phyloP scores from a whole-genome alignment of 2,329 filamentous ascomycete genomes.

The Akanthomyces lecanii region DNA sequence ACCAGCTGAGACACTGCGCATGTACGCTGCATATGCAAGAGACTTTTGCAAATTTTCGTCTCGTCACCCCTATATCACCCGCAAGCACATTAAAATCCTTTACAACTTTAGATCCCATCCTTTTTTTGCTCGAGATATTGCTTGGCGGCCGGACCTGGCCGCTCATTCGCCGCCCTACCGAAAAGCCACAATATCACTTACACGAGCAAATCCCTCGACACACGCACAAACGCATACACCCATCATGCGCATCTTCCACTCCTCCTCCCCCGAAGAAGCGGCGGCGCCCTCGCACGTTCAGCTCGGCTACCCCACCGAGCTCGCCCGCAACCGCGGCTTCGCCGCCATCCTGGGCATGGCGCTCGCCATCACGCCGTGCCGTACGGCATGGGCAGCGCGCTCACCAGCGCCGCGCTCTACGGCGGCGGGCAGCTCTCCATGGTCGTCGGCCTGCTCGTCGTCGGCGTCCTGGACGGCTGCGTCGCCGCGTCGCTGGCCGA shows the following conservation, averaged over 20 bases:
- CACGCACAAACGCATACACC: too few relatives aligned
- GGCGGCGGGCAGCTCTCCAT: conserved; percentile 7
- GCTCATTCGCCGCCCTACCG: too few relatives aligned
- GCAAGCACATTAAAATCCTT: too few relatives aligned
- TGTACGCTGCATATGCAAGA: neutral
- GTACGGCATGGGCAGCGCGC: conserved; percentile 10
- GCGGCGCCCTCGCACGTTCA: neutral
- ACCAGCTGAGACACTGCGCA: neutral
- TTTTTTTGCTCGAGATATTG: neutral
- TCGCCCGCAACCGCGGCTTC: neutral
- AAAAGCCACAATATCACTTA: neutral
- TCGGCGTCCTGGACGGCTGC: conserved; percentile 14
- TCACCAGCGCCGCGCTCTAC: conserved; percentile 6
- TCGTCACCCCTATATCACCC: neutral
- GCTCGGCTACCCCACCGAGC: neutral
- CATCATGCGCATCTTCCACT: neutral
- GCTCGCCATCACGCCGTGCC: conserved; percentile 10
- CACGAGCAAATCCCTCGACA: neutral
- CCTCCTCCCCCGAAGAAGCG: neutral
- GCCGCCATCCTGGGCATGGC: neutral
- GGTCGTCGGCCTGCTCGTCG: conserved; percentile 18
- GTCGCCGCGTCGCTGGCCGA: conserved; percentile 16
- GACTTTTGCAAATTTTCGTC: neutral
- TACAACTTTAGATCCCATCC: neutral
- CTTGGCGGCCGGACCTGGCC: too few relatives aligned